Percentiles rank a stretch among this genome's conserved stretches.
Conservation (phyloP, 1,284 basidiomycete species). For the Kwoniella shivajii region DNA sequence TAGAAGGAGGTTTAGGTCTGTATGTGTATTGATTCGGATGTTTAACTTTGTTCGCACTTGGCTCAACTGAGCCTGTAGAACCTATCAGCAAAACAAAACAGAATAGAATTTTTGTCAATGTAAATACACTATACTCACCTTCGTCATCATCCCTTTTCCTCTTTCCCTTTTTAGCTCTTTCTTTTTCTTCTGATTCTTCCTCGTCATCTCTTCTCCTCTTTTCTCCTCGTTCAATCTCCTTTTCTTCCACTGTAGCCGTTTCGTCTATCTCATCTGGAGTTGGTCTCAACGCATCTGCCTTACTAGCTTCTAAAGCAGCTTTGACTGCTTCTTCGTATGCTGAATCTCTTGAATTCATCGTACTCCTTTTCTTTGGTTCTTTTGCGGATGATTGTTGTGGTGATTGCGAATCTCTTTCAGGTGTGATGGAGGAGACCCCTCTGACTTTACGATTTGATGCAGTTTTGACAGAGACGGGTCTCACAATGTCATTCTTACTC, state of each 20-base stretch:
- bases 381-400: constrained; percentile 13
- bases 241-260: constrained; percentile 14
- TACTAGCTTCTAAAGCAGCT: constrained; percentile 59
- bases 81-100: too few species aligned
- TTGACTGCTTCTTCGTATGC: constrained; percentile 82
- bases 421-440: constrained; percentile 11
- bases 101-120: too few species aligned
- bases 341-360: constrained; percentile 96
- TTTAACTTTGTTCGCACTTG: constrained; percentile 45
- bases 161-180: constrained; percentile 39
- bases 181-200: constrained; percentile 26
- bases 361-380: constrained; percentile 76
- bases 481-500: background rate
- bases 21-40: constrained; percentile 65
- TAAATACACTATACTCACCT: constrained; percentile 35
- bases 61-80: constrained; percentile 9
- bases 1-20: constrained; percentile 54
- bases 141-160: constrained; percentile 49
- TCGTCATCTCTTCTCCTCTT: constrained; percentile 28
- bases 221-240: constrained; percentile 19
- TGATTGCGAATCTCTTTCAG: constrained; percentile 16
- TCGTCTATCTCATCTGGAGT: constrained; percentile 24
- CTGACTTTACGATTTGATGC: constrained; percentile 13
- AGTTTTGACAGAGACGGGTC: background rate
- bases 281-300: constrained; percentile 29